Evolutionary conservation across 2,329 filamentous ascomycete species (phyloP).

Genomic region (Madurella mycetomatis): DNA sequence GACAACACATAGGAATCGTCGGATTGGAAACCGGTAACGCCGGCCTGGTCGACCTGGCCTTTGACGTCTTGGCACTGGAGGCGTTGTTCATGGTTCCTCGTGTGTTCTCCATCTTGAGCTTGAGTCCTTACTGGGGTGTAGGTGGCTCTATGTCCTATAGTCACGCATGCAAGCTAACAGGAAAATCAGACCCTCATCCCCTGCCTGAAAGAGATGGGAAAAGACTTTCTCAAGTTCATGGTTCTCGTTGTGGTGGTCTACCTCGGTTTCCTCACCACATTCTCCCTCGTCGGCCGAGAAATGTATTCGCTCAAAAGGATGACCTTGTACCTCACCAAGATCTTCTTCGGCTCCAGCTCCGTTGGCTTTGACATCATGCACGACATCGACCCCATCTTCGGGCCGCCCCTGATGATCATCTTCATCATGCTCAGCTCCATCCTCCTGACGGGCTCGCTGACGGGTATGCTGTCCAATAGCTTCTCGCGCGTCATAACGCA

Average conservation of each 20-base stretch:
- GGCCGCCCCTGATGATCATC: slow-evolving; percentile 61
- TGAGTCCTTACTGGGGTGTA: slow-evolving; percentile 81
- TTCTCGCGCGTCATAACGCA: slow-evolving; percentile 62
- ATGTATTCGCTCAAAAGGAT: slow-evolving; percentile 61
- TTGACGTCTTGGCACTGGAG: slow-evolving; percentile 85
- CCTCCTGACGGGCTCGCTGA: slow-evolving; percentile 71
- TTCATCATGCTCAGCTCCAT: slow-evolving; percentile 77
- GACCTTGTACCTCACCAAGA: slow-evolving; percentile 73
- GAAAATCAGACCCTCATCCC: slow-evolving; percentile 63
- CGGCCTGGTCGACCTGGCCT: slow-evolving; percentile 69
- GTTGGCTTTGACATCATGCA: slow-evolving; percentile 68
- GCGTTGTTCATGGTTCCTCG: slow-evolving; percentile 86
- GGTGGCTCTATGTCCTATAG: background rate
- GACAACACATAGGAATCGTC: slow-evolving; percentile 50
- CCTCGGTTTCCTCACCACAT: slow-evolving; percentile 83
- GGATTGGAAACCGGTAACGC: slow-evolving; percentile 59
- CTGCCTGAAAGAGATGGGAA: slow-evolving; percentile 89
- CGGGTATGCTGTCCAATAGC: slow-evolving; percentile 73
- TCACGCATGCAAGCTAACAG: background rate
- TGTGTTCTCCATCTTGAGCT: slow-evolving; percentile 78
- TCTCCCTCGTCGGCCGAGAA: slow-evolving; percentile 71
- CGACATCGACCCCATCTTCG: slow-evolving; percentile 54
- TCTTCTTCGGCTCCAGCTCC: slow-evolving; percentile 74
- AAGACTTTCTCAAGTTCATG: slow-evolving; percentile 83
- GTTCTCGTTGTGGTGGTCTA: slow-evolving; percentile 74